Base-by-base conservation (phyloP, 2,329 filamentous ascomycete species). In the Diplodia scrobiculata region DNA sequence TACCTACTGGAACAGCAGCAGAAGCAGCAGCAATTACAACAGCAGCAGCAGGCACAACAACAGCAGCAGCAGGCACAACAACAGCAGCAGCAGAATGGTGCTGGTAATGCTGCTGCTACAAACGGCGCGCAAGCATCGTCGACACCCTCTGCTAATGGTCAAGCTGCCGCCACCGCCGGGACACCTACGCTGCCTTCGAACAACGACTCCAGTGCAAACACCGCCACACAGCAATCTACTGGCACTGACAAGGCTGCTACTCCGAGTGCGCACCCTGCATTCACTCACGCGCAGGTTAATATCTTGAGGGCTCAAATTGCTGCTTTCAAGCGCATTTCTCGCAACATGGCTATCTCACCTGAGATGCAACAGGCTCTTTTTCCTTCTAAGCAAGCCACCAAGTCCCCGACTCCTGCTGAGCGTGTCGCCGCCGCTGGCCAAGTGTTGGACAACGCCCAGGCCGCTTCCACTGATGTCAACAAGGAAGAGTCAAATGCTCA, bases 311-410 rank as follows among this genome's bases (percentile, higher is more conserved):
- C 91, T 70, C 95, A 99, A 76, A 97, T 98, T 60, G 84, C 89
- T 71, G 93, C 94, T 0, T 98, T 97, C 79, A 96, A 96, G 78
- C 84, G 92, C 70, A 83, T 99, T 3, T 89, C 91, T 5, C 96
- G 95, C 78, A 97, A 97, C 71, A 84, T 90, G 14, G 89, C 92
- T 0, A 87, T 98, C 3, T 92, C 94, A 0, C 79, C 86, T 34
- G 84, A 87, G 68, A 85, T 97, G 69, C 92, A 96, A 75, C 90
- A 94, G 73, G 87, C 90, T 58, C 88, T 98, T 45, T 96, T 93
- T 75, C 84, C 89, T 52, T 87, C 90, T 67, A 87, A 89, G 58
- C 85, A 89, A 70, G 72, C 76, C 7, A 88, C 88, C 70, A 86
- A 79, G 60, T 72, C 77, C 2, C 72, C 77, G 60, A 75, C 69